Conservation (phyloP, 768 basidiomycete species). For the Gloeopeniophorella convolvens region DNA sequence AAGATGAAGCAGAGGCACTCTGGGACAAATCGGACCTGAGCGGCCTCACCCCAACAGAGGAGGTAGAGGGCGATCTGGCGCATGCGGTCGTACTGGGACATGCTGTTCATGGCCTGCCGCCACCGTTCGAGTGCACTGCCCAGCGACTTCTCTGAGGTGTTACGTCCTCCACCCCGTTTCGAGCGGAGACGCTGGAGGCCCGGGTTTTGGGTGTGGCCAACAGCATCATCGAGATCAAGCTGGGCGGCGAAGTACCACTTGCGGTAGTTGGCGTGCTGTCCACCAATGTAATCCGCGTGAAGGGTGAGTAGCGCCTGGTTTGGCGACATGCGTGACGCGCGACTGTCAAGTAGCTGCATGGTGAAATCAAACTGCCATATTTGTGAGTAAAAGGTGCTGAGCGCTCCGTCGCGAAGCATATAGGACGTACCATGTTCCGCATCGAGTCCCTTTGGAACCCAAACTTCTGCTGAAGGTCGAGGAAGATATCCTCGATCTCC, state of each 20-base stretch:
- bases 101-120: conserved; percentile 97
- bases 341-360: conserved; percentile 95
- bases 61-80: conserved; percentile 94
- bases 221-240: conserved; percentile 95
- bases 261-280: conserved; percentile 96
- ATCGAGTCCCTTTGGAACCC: conserved; percentile 95
- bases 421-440: conserved; percentile 76
- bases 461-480: conserved; percentile 97
- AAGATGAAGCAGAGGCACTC: conserved; percentile 99
- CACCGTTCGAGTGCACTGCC: conserved; percentile 85
- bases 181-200: conserved; percentile 81
- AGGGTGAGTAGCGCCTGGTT: conserved; percentile 91
- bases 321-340: conserved; percentile 95
- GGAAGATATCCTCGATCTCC: conserved; percentile 97
- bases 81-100: conserved; percentile 96
- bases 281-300: conserved; percentile 98
- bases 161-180: conserved; percentile 47
- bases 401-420: neutral
- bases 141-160: conserved; percentile 54
- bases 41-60: conserved; percentile 97
- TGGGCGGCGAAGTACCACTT: conserved; percentile 99
- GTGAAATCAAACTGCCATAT: conserved; percentile 80
- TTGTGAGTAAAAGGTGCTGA: conserved; percentile 3
- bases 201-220: conserved; percentile 88
- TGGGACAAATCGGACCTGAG: conserved; percentile 93